A percentile compares a stretch with the other conserved stretches of the same genome.
Conservation (phyloP, 2,329 filamentous ascomycete genomes). For the Aureobasidium lini region DNA sequence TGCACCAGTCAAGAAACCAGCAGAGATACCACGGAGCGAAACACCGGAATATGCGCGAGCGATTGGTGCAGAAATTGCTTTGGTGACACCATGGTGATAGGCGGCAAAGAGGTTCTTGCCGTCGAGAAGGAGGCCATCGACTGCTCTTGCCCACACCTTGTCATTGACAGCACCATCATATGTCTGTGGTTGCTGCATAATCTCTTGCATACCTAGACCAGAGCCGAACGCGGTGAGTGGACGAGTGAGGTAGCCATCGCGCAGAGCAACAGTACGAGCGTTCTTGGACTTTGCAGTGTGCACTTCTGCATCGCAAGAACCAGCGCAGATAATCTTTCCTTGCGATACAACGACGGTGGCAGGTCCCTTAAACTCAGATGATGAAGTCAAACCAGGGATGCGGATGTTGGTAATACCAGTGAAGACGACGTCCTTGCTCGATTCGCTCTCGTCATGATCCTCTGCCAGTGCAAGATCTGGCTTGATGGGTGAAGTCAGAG, state of each 20-base stretch:
- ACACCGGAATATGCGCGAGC: constrained; percentile 18
- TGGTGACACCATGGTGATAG: constrained; percentile 31
- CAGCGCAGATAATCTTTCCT: constrained; percentile 52
- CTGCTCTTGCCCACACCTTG: constrained; percentile 48
- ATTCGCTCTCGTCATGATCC: constrained; percentile 28
- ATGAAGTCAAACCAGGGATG: constrained; percentile 30
- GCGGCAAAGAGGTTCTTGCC: constrained; percentile 33
- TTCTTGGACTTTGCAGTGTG: constrained; percentile 29
- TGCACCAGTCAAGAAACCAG: constrained; percentile 30
- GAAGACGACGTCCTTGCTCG: constrained; percentile 43
- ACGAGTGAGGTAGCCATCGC: constrained; percentile 54
- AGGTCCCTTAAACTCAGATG: constrained; percentile 20
- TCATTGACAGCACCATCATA: constrained; percentile 44
- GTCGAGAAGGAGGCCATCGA: constrained; percentile 38
- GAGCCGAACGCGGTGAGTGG: constrained; percentile 56
- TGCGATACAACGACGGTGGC: constrained; percentile 44
- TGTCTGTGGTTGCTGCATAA: constrained; percentile 48
- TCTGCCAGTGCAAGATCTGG: constrained; percentile 36
- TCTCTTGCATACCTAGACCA: constrained; percentile 55
- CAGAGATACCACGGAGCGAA: constrained; percentile 31
- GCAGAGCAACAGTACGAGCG: constrained; percentile 39
- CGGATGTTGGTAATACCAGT: constrained; percentile 49
- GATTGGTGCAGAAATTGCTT: constrained; percentile 32
- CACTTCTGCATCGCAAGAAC: constrained; percentile 43
- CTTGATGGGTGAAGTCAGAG: constrained; percentile 32